A percentile compares a stretch with the other conserved stretches of the same genome.
phyloP scores from a whole-genome alignment of 495 filamentous ascomycete species.

The Talaromyces thailandensis region DNA sequence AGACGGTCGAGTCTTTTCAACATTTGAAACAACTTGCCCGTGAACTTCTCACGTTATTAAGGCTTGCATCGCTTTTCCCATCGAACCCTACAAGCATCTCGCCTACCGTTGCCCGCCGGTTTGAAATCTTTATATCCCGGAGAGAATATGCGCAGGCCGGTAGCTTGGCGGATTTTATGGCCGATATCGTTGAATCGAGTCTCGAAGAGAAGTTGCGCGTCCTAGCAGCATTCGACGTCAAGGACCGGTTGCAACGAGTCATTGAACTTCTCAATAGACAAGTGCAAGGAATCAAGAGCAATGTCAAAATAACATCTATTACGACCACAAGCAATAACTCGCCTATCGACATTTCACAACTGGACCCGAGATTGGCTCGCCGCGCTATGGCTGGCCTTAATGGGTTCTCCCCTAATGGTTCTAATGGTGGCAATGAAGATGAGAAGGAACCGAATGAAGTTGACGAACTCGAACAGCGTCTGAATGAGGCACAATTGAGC shows the following conservation, averaged over 20 bases:
- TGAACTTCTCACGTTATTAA: conserved; percentile 71
- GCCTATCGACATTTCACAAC: conserved; percentile 43
- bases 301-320: conserved; percentile 66
- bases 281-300: conserved; percentile 71
- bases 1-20: conserved; percentile 60
- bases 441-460: conserved; percentile 73
- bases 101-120: conserved; percentile 70
- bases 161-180: conserved; percentile 90
- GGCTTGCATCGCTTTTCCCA: conserved; percentile 69
- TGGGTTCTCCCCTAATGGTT: conserved; percentile 43
- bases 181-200: conserved; percentile 73
- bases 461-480: conserved; percentile 82
- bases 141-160: conserved; percentile 75
- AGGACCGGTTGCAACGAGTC: conserved; percentile 66
- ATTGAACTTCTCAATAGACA: conserved; percentile 74
- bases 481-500: conserved; percentile 70
- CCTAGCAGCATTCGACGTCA: conserved; percentile 64
- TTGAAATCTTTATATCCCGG: conserved; percentile 75
- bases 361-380: conserved; percentile 41
- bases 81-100: conserved; percentile 54
- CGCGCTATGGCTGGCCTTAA: conserved; percentile 40
- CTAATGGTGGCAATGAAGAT: conserved; percentile 43
- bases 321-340: conserved; percentile 46
- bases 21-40: conserved; percentile 73
- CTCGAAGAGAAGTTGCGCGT: conserved; percentile 85